phyloP scores from a whole-genome alignment of 768 basidiomycete genomes.

The Floccularia luteovirens region DNA sequence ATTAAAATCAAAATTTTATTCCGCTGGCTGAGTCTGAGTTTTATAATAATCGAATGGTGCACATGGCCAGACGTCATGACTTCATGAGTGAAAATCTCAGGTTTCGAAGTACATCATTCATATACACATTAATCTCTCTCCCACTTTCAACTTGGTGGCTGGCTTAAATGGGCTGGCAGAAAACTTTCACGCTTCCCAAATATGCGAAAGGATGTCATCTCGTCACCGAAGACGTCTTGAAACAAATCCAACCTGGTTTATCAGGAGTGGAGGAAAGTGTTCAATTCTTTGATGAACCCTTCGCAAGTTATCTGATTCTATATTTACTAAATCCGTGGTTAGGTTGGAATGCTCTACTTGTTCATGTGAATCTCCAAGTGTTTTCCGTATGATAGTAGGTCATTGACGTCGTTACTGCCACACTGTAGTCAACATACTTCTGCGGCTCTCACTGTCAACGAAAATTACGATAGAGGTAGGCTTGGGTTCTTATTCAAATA shows the following conservation, averaged over 20 bases:
- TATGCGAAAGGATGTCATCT: conserved; percentile 70
- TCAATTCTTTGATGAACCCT: background rate
- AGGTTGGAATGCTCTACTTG: conserved; percentile 86
- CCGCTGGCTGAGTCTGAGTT: no score
- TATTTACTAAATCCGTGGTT: background rate
- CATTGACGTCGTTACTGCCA: background rate
- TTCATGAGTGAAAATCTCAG: no score
- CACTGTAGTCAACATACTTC: conserved; percentile 55
- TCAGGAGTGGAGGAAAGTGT: conserved; percentile 49
- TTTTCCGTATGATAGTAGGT: conserved; percentile 2
- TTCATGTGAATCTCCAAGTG: conserved; percentile 56
- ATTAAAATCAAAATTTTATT: no score
- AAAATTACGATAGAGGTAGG: conserved; percentile 78
- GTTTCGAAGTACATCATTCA: no score
- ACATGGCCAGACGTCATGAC: no score
- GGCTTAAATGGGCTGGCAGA: conserved; percentile 98
- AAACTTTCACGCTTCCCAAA: conserved; percentile 60
- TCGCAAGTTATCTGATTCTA: background rate
- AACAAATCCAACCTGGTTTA: conserved; percentile 63
- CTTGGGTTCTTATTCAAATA: background rate
- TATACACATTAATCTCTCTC: no score
- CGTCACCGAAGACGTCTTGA: conserved; percentile 68
- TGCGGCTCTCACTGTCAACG: conserved; percentile 77
- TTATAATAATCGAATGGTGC: no score
- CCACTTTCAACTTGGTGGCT: no score